Base-by-base conservation (phyloP, 1,284 basidiomycete species). In the Ganoderma sinense region DNA sequence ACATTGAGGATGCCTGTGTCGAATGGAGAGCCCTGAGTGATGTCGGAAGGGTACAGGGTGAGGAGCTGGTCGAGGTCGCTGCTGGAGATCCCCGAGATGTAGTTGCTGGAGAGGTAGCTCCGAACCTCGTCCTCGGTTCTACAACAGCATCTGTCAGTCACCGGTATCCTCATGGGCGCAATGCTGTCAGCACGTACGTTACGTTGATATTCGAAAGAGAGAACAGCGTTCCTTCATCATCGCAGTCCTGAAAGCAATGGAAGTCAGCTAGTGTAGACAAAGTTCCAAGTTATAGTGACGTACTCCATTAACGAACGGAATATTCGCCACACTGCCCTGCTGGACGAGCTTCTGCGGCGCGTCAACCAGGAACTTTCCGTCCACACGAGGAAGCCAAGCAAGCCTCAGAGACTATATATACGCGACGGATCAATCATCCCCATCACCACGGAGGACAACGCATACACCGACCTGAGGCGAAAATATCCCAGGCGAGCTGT, bases 11-110 rank as follows among this genome's bases (percentile, higher is more conserved):
- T 66, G 0, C 86, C 83, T 0, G 88, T 89, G 65, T 81, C 80
- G 70, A 83, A 90, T 0, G 89, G 89, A 0, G 88, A 89, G 4
- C 89, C 88, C 69, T 84, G 73, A 0, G 79, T 78, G 40, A 69
- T 65, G 59, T 79, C 77, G 4, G 64, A 64, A 4, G 80, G 77
- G 66, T 80, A 82, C 4, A 80, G 63, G 8, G 43, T 55, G 43
- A 80, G 45, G 18, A 82, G 59, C 11, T 62, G 43, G 40, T 74
- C 68, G 40, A 77, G 62, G 59, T 75, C 68, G 2, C 55, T 59
- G 18, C 36, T 23, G 6, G 58, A 7, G 6, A 69, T 65, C n/a
- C 69, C 48, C 13, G 76, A 60, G 36, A 78, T 60, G 71, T 75
- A 81, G 56, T 72, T 70, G 18, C 60, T 70, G n/a, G 70, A 70